Evolutionary conservation across 1,284 basidiomycete species (phyloP).

Genomic region (Cutaneotrichosporon mucoides): DNA sequence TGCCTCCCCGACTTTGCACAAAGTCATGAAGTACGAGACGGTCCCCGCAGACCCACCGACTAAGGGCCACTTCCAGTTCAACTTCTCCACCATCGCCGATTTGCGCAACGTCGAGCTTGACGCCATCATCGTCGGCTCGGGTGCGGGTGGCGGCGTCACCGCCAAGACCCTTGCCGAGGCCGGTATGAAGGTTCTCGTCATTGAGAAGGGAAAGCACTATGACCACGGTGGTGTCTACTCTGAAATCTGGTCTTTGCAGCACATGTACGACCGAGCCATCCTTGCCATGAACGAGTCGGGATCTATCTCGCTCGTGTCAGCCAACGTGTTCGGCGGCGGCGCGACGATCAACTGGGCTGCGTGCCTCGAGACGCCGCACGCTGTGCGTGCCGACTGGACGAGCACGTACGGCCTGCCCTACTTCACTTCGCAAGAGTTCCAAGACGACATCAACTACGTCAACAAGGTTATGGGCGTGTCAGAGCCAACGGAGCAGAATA

Average conservation of each 20-base stretch:
- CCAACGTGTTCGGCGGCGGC: constrained; percentile 52
- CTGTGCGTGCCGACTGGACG: constrained; percentile 13
- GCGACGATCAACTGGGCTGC: constrained; percentile 54
- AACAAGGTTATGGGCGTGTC: constrained; percentile 15
- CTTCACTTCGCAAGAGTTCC: constrained; percentile 11
- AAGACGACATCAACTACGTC: constrained; percentile 8
- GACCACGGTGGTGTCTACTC: constrained; percentile 37
- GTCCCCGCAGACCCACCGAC: background rate
- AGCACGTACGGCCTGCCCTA: constrained; percentile 5
- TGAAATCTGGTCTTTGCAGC: constrained; percentile 43
- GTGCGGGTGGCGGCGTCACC: constrained; percentile 51
- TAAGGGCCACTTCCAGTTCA: constrained; percentile 3
- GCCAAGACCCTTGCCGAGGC: constrained; percentile 44
- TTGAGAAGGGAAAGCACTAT: constrained; percentile 51
- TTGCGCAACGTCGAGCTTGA: constrained; percentile 1
- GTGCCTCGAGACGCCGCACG: constrained; percentile 27
- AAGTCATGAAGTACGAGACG: constrained; percentile 11
- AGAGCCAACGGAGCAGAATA: constrained; percentile 23
- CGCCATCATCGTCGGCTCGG: constrained; percentile 49
- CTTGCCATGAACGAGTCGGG: constrained; percentile 47
- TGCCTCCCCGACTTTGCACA: constrained; percentile 6
- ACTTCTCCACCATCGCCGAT: background rate
- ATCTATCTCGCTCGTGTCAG: constrained; percentile 48
- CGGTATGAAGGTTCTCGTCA: constrained; percentile 44
- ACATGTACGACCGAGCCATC: constrained; percentile 48